Evolutionary conservation across 176 grass and related monocot species (phyloP).

Genomic region (Cenchrus purpureus): DNA sequence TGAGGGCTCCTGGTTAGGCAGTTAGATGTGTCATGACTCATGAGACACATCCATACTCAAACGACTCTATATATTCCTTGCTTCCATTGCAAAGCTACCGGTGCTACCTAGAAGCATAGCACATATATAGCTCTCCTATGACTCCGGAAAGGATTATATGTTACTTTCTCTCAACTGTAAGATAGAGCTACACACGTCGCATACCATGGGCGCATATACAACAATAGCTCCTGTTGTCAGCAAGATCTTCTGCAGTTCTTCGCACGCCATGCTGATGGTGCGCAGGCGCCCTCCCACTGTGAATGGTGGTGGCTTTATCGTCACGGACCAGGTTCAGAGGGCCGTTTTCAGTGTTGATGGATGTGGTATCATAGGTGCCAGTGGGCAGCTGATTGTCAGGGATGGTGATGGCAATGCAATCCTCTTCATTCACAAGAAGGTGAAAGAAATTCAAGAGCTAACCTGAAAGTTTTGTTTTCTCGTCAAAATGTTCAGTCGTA

Average conservation of each 20-base stretch:
- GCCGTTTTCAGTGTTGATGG: conserved; percentile 77
- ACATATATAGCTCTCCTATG: neutral
- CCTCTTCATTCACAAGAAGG: conserved; percentile 84
- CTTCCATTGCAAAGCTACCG: conserved; percentile 20
- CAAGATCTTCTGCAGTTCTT: conserved; percentile 81
- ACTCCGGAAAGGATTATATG: neutral
- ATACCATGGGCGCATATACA: conserved; percentile 59
- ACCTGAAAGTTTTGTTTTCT: neutral
- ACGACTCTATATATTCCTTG: conserved; percentile 53
- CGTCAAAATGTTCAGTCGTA: neutral
- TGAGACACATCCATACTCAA: conserved; percentile 56
- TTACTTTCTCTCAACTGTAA: conserved; percentile 21
- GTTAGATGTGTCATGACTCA: conserved; percentile 40
- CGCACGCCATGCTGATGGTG: conserved; percentile 60
- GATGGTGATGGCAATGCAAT: conserved; percentile 66
- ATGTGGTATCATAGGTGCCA: conserved; percentile 69
- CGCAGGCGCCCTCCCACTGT: conserved; percentile 63
- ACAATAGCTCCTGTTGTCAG: conserved; percentile 68
- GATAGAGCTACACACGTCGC: neutral
- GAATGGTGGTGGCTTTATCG: conserved; percentile 79
- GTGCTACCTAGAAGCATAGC: conserved; percentile 1
- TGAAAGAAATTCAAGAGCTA: neutral
- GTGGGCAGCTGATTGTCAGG: conserved; percentile 69
- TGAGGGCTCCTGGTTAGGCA: conserved; percentile 33
- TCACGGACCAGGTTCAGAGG: conserved; percentile 60